Base-by-base conservation (phyloP, 306 rosid genomes). In the Coriaria nepalensis region DNA sequence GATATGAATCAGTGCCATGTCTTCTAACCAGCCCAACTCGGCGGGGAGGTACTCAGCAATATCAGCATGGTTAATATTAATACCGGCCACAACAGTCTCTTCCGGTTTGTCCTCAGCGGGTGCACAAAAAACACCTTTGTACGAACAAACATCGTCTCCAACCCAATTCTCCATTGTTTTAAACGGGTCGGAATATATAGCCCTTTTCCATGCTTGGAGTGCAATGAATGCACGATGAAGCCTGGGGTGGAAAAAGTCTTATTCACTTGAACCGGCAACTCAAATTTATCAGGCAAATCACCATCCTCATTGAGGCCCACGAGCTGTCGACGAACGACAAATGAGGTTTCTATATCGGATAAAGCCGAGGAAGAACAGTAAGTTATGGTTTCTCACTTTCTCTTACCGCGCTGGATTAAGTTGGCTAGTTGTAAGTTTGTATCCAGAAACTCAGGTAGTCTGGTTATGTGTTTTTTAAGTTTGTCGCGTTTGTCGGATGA, bases 1-100 rank as follows among this genome's bases (percentile, higher is more conserved):
- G 1, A 88, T 55, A 50, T 88, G 96, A 33, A 83, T 46, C 8
- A 83, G 51, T 4, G 88, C 93, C 2, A 78, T 50, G 11, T 88
- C 96, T 0, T 78, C 50, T 42, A 88, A 40, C 7, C 78, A 45
- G 37, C 86, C 88, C 4, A 88, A 33, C 68, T 88, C 96, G 0
- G 54, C 11, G 5, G 93, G 93, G 8, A 88, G 66, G 52, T 65
- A 72, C 6, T 86, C 96, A 0, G 95, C 96, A 4, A 88, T 81
- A 60, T 88, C 93, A 3, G 75, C 96, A 6, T 74, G 70, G 68
- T 83, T 88, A 13, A 88, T 69, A 47, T 88, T 94, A 7, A 88
- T 48, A 5, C 93, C 96, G 2, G 82, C 94, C 7, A 88, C 95
- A 33, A 88, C 93, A 0, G 52, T 44, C 7, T 71, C 6, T 2